Percentiles rank a stretch among this genome's conserved stretches.
These are phyloP conservation scores for Lentinula sp. DNA, from an alignment of 768 basidiomycete genomes.

Conservation along the genomic window DNA sequence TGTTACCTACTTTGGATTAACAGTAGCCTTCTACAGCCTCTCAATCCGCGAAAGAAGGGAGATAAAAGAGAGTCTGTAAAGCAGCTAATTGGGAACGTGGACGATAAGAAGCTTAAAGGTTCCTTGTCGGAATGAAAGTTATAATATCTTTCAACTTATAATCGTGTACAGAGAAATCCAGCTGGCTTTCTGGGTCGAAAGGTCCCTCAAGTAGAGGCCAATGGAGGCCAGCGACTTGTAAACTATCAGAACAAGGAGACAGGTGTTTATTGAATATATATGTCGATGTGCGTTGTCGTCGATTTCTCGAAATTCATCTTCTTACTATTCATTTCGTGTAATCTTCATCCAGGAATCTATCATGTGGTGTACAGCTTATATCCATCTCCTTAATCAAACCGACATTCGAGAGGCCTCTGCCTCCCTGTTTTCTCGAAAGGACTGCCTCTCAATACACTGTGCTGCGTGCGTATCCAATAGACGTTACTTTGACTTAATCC, in stretches of 20 bases:
- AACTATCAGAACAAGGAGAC: conserved; percentile 59
- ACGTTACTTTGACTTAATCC: conserved; percentile 1
- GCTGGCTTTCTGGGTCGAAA: conserved; percentile 60
- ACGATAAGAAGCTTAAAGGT: conserved; percentile 63
- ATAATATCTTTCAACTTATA: not conserved
- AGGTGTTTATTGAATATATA: conserved; percentile 68
- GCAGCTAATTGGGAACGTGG: conserved; percentile 27
- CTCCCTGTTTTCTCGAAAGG: conserved; percentile 71
- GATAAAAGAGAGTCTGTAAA: conserved; percentile 49
- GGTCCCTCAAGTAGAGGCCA: conserved; percentile 44
- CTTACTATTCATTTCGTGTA: not conserved
- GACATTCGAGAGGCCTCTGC: conserved; percentile 74
- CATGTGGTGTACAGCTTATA: conserved; percentile 65
- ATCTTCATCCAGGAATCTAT: conserved; percentile 53
- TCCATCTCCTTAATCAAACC: conserved; percentile 70
- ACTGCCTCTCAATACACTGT: conserved; percentile 69
- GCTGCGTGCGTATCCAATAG: conserved; percentile 16
- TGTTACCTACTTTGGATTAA: not conserved
- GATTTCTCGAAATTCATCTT: not conserved
- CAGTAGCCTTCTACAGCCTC: conserved; percentile 25
- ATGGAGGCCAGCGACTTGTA: conserved; percentile 73
- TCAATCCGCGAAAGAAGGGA: conserved; percentile 41
- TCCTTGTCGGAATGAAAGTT: conserved; percentile 7
- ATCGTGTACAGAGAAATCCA: conserved; percentile 52
- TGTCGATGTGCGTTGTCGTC: conserved; percentile 49